These are phyloP conservation scores for Hortiboletus flavorubellus DNA, from an alignment of 768 basidiomycete species.

Conservation along the genomic window DNA sequence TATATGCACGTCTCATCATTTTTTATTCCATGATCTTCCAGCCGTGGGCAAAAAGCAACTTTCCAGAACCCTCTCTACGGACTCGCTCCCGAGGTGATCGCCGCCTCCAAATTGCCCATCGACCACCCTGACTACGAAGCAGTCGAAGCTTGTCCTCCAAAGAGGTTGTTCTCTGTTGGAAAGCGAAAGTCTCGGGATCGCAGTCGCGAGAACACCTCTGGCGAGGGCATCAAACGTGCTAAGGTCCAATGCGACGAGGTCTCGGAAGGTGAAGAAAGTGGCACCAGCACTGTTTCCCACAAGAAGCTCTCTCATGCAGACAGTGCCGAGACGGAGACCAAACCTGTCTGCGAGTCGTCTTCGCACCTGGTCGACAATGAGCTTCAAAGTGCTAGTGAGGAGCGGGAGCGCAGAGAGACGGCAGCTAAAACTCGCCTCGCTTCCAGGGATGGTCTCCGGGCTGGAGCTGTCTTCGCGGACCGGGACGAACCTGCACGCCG, in stretches of 20 bases:
- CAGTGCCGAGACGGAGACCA: slow-evolving; percentile 3
- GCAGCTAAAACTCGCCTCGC: slow-evolving; percentile 22
- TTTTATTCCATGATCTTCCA: slow-evolving; percentile 26
- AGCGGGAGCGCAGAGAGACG: slow-evolving; percentile 26
- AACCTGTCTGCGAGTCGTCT: neutral
- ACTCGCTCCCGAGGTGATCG: slow-evolving; percentile 38
- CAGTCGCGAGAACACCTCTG: slow-evolving; percentile 17
- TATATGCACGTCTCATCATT: neutral
- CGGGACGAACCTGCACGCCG: slow-evolving; percentile 29
- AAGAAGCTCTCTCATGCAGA: neutral
- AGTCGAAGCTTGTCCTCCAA: slow-evolving; percentile 50
- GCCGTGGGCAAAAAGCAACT: slow-evolving; percentile 63
- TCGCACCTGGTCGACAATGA: neutral
- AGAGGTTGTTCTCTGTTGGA: slow-evolving; percentile 47
- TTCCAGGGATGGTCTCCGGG: slow-evolving; percentile 27
- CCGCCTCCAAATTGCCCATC: slow-evolving; percentile 51
- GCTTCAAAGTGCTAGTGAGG: slow-evolving; percentile 19
- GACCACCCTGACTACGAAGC: slow-evolving; percentile 68
- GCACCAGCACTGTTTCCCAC: neutral
- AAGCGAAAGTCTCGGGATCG: slow-evolving; percentile 27
- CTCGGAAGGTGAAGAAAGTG: slow-evolving; percentile 18
- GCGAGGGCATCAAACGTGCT: slow-evolving; percentile 15
- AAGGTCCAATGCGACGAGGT: slow-evolving; percentile 5
- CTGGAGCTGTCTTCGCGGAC: slow-evolving; percentile 27
- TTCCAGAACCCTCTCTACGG: slow-evolving; percentile 66